Evolutionary conservation across 1,139 yeast genomes (phyloP), one percentile per base, ranked within the genome.

Genomic region (Saccharomyces hybrid): DNA sequence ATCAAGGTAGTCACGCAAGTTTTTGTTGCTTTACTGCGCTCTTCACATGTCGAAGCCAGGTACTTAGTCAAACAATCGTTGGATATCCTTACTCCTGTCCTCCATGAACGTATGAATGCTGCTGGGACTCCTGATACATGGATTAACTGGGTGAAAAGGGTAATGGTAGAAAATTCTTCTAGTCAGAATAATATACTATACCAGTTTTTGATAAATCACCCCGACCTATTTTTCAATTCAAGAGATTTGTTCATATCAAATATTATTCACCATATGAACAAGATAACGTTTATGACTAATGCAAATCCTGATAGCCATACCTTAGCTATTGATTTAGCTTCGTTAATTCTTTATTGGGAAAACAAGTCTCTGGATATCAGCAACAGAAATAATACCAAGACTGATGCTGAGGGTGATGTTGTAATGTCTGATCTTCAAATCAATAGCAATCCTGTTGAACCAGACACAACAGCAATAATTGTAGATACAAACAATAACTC

Each of bases 81-180:
- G 54, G 97, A 91, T 63, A 75, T 88, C 5, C 74, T 95, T 49
- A 97, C 98, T 0, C 97, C 98, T 0, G 95, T 87, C 0, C 79
- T 95, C 77, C 84, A 89, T 1, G 80, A 79, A 57, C 77, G 96
- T 54, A 80, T 88, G 71, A 76, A 76, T 2, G 76, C 77, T 41
- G 75, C 75, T 2, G 88, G 81, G 0, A 75, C 85, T 0, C 75
- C 83, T 0, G 82, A 87, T 13, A 80, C 85, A 51, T 95, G 99
- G 99, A 81, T 95, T 55, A 91, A 88, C 63, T 90, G 97, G 95
- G 96, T 97, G 0, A 83, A 97, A 60, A 78, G 97, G 55, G 95
- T 91, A 2, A 76, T 95, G 28, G 84, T 95, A 2, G 99, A 95
- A 66, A 96, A 91, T 67, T 84, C 86, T 11, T 95, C 91, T 57